Evolutionary conservation across 169 alveolate genomes (phyloP), one percentile per base, ranked within the genome.

Genomic region (Cryptosporidium parvum): DNA sequence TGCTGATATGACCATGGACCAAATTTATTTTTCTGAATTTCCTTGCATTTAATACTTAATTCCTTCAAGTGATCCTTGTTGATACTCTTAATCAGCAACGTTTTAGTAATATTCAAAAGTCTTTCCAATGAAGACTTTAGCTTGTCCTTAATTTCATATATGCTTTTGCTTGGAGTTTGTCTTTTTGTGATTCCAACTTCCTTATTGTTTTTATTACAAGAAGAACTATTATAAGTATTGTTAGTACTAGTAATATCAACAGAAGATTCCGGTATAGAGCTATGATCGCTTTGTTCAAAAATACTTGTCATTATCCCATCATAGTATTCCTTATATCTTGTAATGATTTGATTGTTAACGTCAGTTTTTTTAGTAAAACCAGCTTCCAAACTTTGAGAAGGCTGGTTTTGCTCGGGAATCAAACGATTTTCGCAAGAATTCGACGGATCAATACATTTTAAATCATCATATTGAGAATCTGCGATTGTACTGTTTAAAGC

Each of bases 1-100:
- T 73, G 71, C n/a, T 80, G 75, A 80, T 80, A 45, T 10, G 75
- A 23, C 89, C 89, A 80, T 12, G 89, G 80, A 39, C 89, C 89
- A 65, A 80, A 80, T 44, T 80, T 80, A 42, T 62, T 37, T 48
- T 62, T 80, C 35, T 80, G 73, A 61, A 29, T 35, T 14, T 80
- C 80, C 12, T 26, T 59, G 59, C 61, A 44, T 1, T 65, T 61
- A 44, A 29, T 31, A 8, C 45, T 80, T 26, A 80, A 23, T 12
- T 80, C 75, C 67, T 62, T 59, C 62, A 80, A 31, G 29, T 80
- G 89, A 23, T 80, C 80, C 29, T 31, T 59, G 35, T 45, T 59
- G 12, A 26, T 45, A 18, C 69, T 62, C 29, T 62, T 80, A 0
- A 44, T 44, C 10, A 80, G 52, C 31, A 73, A 29, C 37, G 12